Evolutionary conservation across 2,329 filamentous ascomycete genomes (phyloP).

Genomic region (Penicillium sp.): DNA sequence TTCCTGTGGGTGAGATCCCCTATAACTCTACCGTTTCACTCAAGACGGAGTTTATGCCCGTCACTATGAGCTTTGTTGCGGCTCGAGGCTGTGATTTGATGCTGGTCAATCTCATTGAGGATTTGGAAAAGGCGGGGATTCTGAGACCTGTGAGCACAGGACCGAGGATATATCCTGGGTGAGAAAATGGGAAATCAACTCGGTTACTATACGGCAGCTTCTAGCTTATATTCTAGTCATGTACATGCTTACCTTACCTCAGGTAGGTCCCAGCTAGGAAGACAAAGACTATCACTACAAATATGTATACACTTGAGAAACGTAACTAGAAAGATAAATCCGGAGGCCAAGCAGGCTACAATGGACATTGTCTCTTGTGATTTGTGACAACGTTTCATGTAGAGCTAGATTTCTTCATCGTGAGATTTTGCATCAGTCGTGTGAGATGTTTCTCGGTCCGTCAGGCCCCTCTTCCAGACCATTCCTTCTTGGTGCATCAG

Average conservation of each 20-base stretch:
- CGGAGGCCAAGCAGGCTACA: too few relatives aligned
- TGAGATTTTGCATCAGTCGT: background rate
- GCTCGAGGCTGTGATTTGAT: constrained; percentile 35
- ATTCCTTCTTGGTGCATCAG: constrained; percentile 25
- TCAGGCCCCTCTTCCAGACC: constrained; percentile 34
- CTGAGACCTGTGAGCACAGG: constrained; percentile 27
- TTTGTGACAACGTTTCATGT: too few relatives aligned
- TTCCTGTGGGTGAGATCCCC: constrained; percentile 26
- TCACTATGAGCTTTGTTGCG: constrained; percentile 33
- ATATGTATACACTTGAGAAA: too few relatives aligned
- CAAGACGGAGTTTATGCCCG: constrained; percentile 34
- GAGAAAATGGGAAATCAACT: background rate
- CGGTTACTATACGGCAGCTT: too few relatives aligned
- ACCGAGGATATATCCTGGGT: constrained; percentile 16
- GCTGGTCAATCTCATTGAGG: constrained; percentile 31
- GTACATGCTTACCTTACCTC: too few relatives aligned
- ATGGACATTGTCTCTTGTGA: too few relatives aligned
- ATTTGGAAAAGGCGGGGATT: constrained; percentile 27
- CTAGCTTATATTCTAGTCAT: too few relatives aligned
- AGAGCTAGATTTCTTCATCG: too few relatives aligned
- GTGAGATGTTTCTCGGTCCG: constrained; percentile 25
- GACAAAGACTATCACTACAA: too few relatives aligned
- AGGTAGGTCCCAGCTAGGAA: too few relatives aligned
- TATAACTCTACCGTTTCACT: constrained; percentile 29
- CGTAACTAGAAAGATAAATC: too few relatives aligned